Conservation (phyloP, 345 rosid species). For the Moricandia moricandioides region DNA sequence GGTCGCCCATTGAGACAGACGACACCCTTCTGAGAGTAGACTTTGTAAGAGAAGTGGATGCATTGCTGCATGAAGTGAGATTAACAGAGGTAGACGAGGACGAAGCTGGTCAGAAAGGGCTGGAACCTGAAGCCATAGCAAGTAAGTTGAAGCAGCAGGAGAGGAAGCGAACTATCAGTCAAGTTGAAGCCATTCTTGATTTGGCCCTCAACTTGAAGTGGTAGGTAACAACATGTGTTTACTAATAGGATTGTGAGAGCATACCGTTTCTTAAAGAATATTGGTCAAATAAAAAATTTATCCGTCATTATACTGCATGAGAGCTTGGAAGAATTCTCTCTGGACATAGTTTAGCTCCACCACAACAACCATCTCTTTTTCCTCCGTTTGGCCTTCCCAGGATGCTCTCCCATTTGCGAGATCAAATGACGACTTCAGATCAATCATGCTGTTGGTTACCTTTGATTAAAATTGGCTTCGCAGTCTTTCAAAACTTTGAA, state of each 20-base stretch:
- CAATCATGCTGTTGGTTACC: background rate
- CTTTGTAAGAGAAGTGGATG: conserved; percentile 85
- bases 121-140: conserved; percentile 79
- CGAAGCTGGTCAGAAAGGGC: conserved; percentile 36
- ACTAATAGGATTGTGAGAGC: background rate
- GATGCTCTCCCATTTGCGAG: background rate
- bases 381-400: background rate
- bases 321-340: background rate
- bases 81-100: conserved; percentile 49
- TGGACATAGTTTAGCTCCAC: background rate
- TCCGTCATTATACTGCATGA: background rate
- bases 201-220: conserved; percentile 71
- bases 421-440: background rate
- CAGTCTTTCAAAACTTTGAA: too few species aligned
- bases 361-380: background rate
- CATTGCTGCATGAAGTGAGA: conserved; percentile 73
- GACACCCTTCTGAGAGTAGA: conserved; percentile 71
- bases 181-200: conserved; percentile 73
- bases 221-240: conserved; percentile 36
- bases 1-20: conserved; percentile 56
- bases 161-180: conserved; percentile 65
- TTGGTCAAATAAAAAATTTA: background rate
- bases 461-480: background rate
- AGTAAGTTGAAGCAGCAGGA: conserved; percentile 80
- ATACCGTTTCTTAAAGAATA: background rate